Conservation (phyloP, 306 rosid species). For the Inga laurina region DNA sequence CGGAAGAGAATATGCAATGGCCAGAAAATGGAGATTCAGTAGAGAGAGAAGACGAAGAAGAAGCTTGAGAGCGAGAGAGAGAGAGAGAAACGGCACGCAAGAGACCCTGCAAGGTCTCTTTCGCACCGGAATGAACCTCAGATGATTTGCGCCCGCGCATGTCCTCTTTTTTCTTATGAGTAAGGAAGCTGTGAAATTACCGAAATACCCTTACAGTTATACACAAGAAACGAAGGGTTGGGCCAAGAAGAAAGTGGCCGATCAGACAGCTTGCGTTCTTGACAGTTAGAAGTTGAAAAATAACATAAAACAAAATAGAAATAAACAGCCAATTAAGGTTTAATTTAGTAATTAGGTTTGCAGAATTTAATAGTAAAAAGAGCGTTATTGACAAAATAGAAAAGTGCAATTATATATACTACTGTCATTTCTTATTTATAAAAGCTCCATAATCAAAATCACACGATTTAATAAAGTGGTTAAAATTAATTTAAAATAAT, state of each 20-base stretch:
- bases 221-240: background rate
- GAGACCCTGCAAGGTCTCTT: constrained; percentile 5
- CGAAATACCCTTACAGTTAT: background rate
- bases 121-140: background rate
- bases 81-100: constrained; percentile 9
- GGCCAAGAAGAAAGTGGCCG: background rate
- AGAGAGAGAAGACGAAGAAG: background rate
- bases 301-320: background rate
- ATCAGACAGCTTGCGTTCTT: background rate
- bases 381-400: background rate
- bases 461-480: too few relatives aligned
- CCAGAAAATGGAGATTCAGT: background rate
- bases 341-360: background rate
- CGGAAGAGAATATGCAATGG: background rate
- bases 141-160: constrained; percentile 4
- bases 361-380: background rate
- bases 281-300: constrained; percentile 5
- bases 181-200: background rate
- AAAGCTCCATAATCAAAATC: too few relatives aligned
- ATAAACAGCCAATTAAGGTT: background rate
- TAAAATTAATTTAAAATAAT: too few relatives aligned
- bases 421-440: too few relatives aligned
- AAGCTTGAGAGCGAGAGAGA: background rate
- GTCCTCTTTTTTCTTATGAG: background rate
- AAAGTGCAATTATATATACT: background rate